Percentiles rank a stretch among this genome's conserved stretches.
These are phyloP conservation scores for Malus asiatica DNA, from an alignment of 306 rosid genomes.

Conservation along the genomic window DNA sequence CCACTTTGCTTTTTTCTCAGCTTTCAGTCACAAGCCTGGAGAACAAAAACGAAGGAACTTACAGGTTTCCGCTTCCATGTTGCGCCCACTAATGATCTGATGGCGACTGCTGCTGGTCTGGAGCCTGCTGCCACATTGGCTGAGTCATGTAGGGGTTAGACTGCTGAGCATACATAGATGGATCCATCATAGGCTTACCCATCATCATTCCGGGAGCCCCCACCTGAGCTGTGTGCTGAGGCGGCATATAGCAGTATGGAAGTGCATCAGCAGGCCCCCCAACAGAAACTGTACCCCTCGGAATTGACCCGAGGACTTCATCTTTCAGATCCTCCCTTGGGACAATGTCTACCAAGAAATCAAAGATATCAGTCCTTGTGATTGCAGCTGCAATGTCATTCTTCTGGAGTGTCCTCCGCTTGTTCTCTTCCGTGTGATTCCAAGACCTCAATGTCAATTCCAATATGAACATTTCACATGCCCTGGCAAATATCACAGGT, in stretches of 20 bases:
- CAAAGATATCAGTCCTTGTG: conserved; percentile 60
- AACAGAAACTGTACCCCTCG: conserved; percentile 50
- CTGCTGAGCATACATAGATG: conserved; percentile 40
- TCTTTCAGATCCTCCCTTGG: conserved; percentile 67
- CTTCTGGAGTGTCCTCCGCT: conserved; percentile 61
- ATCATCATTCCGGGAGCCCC: conserved; percentile 55
- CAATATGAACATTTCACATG: conserved; percentile 66
- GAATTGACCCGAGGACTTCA: conserved; percentile 59
- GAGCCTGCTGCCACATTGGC: conserved; percentile 51
- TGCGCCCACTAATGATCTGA: conserved; percentile 39
- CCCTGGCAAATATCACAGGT: conserved; percentile 59
- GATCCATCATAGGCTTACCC: conserved; percentile 57
- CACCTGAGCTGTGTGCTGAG: conserved; percentile 38
- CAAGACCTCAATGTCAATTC: conserved; percentile 70
- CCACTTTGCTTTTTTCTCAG: conserved; percentile 1
- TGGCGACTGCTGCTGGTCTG: conserved; percentile 41
- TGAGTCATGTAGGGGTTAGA: conserved; percentile 45
- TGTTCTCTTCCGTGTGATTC: conserved; percentile 70
- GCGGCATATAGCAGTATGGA: conserved; percentile 41
- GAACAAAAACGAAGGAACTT: conserved; percentile 12
- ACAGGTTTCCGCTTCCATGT: conserved; percentile 15
- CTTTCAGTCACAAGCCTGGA: conserved; percentile 19
- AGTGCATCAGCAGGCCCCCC: conserved; percentile 39
- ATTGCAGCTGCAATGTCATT: conserved; percentile 75
- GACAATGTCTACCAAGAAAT: conserved; percentile 64